Percentiles rank a stretch among this genome's conserved stretches.
phyloP scores from a whole-genome alignment of 805 yeast genomes.

The Lipomyces mesembrius region DNA sequence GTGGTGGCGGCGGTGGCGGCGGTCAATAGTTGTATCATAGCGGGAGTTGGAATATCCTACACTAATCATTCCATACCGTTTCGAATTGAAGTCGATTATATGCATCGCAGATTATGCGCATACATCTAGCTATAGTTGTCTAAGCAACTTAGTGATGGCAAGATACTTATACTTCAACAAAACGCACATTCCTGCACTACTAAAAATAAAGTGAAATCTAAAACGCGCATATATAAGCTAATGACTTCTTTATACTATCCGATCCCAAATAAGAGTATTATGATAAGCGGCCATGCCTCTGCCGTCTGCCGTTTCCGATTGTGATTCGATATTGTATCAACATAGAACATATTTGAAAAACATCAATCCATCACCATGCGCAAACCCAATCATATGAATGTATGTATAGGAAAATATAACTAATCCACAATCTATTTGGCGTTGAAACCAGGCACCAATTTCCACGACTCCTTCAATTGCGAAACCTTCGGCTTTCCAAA shows the following conservation, averaged over 20 bases:
- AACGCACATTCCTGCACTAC: background rate
- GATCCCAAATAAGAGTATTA: background rate
- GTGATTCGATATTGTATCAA: background rate
- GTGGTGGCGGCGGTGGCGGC: constrained; percentile 34
- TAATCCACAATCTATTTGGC: background rate
- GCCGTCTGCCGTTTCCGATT: background rate
- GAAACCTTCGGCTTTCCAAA: constrained; percentile 47
- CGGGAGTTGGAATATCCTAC: background rate
- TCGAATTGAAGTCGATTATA: background rate
- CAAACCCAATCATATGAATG: background rate
- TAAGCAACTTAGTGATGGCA: background rate
- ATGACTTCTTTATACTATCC: background rate
- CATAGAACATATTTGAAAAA: background rate
- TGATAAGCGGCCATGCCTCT: background rate
- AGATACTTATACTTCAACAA: background rate
- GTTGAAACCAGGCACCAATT: constrained; percentile 25
- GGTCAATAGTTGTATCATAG: constrained; percentile 1
- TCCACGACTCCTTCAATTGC: constrained; percentile 25
- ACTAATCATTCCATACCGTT: background rate
- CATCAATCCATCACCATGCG: background rate
- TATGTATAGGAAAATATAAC: background rate
- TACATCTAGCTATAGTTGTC: background rate
- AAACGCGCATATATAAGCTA: background rate
- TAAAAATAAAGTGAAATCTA: no score
- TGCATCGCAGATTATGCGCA: background rate